Base-by-base conservation (phyloP, 2,329 filamentous ascomycete species). In the Fusarium graminum region DNA sequence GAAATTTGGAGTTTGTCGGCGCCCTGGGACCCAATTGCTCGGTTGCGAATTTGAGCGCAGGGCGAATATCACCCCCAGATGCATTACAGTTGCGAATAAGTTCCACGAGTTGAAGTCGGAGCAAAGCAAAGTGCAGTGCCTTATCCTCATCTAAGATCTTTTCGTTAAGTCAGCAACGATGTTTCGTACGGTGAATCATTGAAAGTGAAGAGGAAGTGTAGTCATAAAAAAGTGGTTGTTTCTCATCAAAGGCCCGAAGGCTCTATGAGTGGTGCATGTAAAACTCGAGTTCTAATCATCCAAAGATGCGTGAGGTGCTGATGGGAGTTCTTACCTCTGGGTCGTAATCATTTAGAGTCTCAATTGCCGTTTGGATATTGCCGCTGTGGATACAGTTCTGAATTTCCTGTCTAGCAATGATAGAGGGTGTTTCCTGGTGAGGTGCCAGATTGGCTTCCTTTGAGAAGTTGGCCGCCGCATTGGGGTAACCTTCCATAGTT, bases 231-330 rank as follows among this genome's bases (percentile, higher is more conserved):
- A 81, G 85, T 88, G 86, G 86, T 87, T 87, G 84, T 90, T 89
- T 88, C 86, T 98, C 94, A 96, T 96, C 95, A 95, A 88, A 81
- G 87, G 89, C 88, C 88, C 84, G 84, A 87, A 89, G 88, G 86
- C 85, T 85, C 88, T 98, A 95, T 93, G 95, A 93, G 95, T 99
- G 95, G 95, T 99, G 95, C 95, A 99, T 99, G 94, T 85, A 97
- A 89, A 94, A 91, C 85, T 86, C 83, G 75, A 78, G 75, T 85
- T 92, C 84, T 97, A 97, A 99, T 99, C 95, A 95, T 94, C 80
- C 86, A 52, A 50, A 30, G 32, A 32, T 26, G 36, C 36, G 60
- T 19, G 70, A 63, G 43, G 49, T 57, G 64, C 25, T 59, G 30
- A 52, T 16, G 40, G 45, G 38, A 36, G n/a, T 12, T 28, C 92